Evolutionary conservation across 257 asterid genomes (phyloP), one percentile per base, ranked within the genome.

Genomic region (Lycium ferocissimum): DNA sequence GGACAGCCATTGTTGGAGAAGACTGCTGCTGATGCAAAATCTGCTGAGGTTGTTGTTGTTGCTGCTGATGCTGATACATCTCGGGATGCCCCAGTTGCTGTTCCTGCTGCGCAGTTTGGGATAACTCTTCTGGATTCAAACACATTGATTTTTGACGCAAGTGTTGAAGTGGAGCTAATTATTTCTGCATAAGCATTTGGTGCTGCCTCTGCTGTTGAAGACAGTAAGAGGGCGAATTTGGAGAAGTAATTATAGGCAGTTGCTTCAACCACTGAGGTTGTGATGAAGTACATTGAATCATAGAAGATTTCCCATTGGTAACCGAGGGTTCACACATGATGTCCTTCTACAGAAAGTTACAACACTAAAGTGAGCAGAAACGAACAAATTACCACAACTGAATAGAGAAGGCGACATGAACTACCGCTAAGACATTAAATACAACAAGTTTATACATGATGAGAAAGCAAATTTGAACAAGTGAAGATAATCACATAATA

Each of bases 191-290:
- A 85, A 91, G 86, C 59, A 90, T 51, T 81, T 87, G 47, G 43
- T 53, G 66, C 26, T 14, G 89, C 80, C 91, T 85, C 51, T 90
- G 91, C 87, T 89, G 93, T 84, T 92, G 97, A 82, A 94, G 89
- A 87, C 93, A 95, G 53, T 84, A 79, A 61, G 97, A 88, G 75
- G 94, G 40, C 79, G 94, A 89, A 88, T 91, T 93, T 71, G 93
- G 94, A 33, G 97, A 90, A 59, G 98, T 85, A 43, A 94, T 91
- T 2, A 90, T 83, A 20, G 98, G 90, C 85, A 92, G 89, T 88
- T 93, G 97, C 88, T 96, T 96, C 84, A 95, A 88, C 98, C 95
- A 94, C 91, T 94, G 96, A 84, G 92, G 95, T 86, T 90, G 98
- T 80, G 92, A 83, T 49, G 91, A 66, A 81, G 95, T 71, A 79